Evolutionary conservation across 805 yeast genomes (phyloP).

Genomic region (Lachancea waltii): DNA sequence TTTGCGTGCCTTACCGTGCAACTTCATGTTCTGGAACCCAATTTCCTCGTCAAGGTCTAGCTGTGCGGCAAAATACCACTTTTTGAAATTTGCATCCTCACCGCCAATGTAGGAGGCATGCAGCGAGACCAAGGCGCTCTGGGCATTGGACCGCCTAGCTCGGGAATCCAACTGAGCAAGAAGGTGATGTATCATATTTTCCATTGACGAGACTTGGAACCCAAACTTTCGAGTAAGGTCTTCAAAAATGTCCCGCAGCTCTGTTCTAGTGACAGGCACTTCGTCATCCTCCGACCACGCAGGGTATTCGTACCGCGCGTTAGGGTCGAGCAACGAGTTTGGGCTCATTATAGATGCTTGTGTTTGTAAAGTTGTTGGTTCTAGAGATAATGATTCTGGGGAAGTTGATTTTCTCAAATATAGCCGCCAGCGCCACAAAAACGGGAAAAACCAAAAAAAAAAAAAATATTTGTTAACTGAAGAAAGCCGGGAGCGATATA

Average conservation of each 20-base stretch:
- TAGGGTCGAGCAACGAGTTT: no score
- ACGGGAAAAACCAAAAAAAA: no score
- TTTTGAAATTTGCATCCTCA: constrained; percentile 73
- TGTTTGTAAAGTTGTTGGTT: no score
- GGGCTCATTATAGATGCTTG: no score
- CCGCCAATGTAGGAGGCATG: constrained; percentile 95
- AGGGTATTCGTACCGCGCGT: no score
- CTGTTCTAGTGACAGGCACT: constrained; percentile 66
- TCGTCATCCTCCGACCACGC: constrained; percentile 39
- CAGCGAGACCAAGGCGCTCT: constrained; percentile 61
- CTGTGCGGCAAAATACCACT: constrained; percentile 90
- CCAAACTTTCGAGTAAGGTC: constrained; percentile 64
- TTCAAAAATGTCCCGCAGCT: constrained; percentile 54
- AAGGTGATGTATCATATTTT: constrained; percentile 76
- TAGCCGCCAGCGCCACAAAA: constrained; percentile 9
- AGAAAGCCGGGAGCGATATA: no score
- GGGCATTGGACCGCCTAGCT: constrained; percentile 69
- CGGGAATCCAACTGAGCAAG: constrained; percentile 82
- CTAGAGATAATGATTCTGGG: not conserved
- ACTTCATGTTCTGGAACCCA: constrained; percentile 51
- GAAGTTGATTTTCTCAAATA: not conserved
- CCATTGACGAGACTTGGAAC: constrained; percentile 71
- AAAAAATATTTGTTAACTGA: no score
- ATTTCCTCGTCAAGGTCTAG: constrained; percentile 66
- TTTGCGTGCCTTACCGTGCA: constrained; percentile 40